Evolutionary conservation across 2,329 filamentous ascomycete species (phyloP), one percentile per base, ranked within the genome.

Genomic region (Coleophoma cylindrospora): DNA sequence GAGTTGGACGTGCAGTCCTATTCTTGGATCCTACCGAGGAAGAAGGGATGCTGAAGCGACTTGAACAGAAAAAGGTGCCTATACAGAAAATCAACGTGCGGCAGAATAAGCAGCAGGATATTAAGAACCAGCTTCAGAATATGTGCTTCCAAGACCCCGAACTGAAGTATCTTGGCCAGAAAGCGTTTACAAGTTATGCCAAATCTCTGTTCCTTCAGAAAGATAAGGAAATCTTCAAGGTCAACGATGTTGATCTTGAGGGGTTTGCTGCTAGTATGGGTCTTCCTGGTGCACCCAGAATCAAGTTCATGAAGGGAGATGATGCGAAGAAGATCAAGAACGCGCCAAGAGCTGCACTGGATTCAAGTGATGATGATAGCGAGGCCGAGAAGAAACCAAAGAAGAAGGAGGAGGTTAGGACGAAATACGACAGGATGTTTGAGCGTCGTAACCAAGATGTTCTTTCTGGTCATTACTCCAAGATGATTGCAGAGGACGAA

Each of bases 341-440:
- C 61, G 87, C 88, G 1, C 83, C 90, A 9, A 80, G 91, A 51
- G 80, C 79, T 38, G 74, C 77, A 46, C 69, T 89, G 43, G 71
- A 73, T 65, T 88, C 67, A 66, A 87, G 66, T 61, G 84, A 80
- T 13, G 84, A 83, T 3, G 78, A 80, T 12, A 71, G 69, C 45
- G 81, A 81, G 49, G 75, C 81, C n/a, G 74, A 76, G 22, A 77
- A 76, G 14, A 68, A 63, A 3, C 74, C 66, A 34, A 76, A 77
- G 61, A 83, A 80, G 66, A 85, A 88, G 70, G 74, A 77, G 11
- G 80, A 84, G 60, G 89, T 96, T 15, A 82, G 91, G 54, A 99
- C 95, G 33, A 97, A 96, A 68, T 95, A 95, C 66, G 91, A 99
- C 68, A 86, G 90, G 60, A 97, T 99, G 94, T 96, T 97, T 69